phyloP scores from a whole-genome alignment of 768 basidiomycete genomes.

The Russula lepida region DNA sequence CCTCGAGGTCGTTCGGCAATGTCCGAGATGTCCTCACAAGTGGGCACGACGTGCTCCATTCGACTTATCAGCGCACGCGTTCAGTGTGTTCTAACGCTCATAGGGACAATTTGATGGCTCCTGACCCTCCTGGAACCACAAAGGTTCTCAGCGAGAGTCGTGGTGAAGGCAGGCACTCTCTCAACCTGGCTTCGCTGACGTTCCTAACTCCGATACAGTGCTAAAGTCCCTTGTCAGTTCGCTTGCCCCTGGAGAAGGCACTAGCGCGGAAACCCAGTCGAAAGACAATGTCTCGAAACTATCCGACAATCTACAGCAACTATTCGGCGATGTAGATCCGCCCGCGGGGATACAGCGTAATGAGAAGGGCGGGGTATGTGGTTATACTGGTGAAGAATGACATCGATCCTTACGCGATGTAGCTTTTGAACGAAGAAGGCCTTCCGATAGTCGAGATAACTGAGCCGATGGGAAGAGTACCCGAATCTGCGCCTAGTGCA shows the following conservation, averaged over 20 bases:
- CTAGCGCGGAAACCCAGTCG: conserved; percentile 28
- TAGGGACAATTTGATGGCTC: conserved; percentile 1
- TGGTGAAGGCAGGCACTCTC: conserved; percentile 5
- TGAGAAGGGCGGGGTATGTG: conserved; percentile 57
- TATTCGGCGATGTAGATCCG: conserved; percentile 38
- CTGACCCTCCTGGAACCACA: background rate
- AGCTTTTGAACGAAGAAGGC: conserved; percentile 72
- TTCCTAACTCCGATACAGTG: conserved; percentile 25
- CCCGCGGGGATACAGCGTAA: conserved; percentile 31
- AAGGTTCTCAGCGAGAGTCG: conserved; percentile 3
- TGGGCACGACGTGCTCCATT: background rate
- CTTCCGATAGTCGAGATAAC: conserved; percentile 72
- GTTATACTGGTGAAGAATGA: conserved; percentile 2
- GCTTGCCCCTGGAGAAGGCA: conserved; percentile 24
- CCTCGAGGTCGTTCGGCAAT: background rate
- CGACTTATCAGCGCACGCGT: background rate
- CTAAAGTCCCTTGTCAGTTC: conserved; percentile 35
- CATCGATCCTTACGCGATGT: conserved; percentile 21
- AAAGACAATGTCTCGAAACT: conserved; percentile 45
- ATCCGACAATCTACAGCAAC: conserved; percentile 50
- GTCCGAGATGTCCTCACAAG: background rate
- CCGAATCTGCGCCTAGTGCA: conserved; percentile 23
- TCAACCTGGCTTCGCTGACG: background rate
- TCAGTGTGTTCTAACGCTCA: background rate
- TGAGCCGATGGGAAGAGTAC: conserved; percentile 36